phyloP scores from a whole-genome alignment of 352 stramenopile genomes.

The Phytophthora nicotianae region DNA sequence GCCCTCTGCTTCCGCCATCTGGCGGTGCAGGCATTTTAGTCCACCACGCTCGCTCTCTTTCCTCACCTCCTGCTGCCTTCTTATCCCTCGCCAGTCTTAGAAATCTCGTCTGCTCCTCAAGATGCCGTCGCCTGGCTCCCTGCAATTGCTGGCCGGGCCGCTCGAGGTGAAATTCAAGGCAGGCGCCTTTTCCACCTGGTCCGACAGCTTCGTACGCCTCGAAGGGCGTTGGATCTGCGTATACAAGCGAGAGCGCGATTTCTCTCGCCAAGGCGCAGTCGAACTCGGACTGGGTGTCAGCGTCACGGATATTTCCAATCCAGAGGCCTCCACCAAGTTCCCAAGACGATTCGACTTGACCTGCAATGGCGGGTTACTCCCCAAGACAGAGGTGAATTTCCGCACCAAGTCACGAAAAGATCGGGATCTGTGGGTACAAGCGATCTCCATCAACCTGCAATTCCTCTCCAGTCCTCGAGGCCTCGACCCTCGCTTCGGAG shows the following conservation, averaged over 20 bases:
- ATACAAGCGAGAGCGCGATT: constrained; percentile 72
- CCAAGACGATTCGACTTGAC: constrained; percentile 73
- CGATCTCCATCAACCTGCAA: constrained; percentile 70
- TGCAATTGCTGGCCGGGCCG: constrained; percentile 57
- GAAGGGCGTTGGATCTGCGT: constrained; percentile 75
- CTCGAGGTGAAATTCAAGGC: constrained; percentile 77
- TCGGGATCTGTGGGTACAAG: constrained; percentile 72
- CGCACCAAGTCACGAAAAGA: constrained; percentile 81
- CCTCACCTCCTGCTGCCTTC: constrained; percentile 5
- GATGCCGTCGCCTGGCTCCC: constrained; percentile 38
- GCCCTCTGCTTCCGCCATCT: constrained; percentile 32
- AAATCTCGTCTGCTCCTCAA: constrained; percentile 15
- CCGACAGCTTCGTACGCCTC: constrained; percentile 64
- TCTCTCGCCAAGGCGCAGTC: constrained; percentile 59
- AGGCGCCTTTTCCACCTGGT: constrained; percentile 70
- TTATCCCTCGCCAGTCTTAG: constrained; percentile 23
- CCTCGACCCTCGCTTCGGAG: constrained; percentile 52
- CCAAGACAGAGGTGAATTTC: constrained; percentile 75
- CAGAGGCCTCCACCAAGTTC: constrained; percentile 72
- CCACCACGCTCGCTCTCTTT: constrained; percentile 24
- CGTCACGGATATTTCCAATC: constrained; percentile 63
- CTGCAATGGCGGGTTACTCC: constrained; percentile 73
- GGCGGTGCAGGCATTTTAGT: constrained; percentile 22
- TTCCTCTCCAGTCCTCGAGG: constrained; percentile 49
- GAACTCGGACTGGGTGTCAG: constrained; percentile 72